phyloP scores from a whole-genome alignment of 2,329 filamentous ascomycete genomes.

The Microdochium paspali region DNA sequence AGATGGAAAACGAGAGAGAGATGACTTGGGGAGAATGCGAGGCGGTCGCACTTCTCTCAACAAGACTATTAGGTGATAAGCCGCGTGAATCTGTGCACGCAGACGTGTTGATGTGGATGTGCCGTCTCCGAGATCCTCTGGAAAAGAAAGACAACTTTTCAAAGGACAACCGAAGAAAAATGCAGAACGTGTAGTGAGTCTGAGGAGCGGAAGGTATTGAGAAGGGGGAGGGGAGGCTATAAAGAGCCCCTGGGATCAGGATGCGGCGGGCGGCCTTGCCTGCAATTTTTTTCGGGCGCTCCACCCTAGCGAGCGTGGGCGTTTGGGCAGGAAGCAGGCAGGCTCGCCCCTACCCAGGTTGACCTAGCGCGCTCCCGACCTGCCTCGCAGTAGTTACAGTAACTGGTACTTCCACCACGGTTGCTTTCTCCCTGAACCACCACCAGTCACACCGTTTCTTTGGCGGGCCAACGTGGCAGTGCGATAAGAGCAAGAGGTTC shows the following conservation, averaged over 20 bases:
- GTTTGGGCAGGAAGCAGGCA: no score
- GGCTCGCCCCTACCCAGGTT: no score
- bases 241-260: background rate
- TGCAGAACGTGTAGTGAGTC: conserved; percentile 19
- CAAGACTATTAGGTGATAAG: background rate
- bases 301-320: no score
- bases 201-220: conserved; percentile 14
- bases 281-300: background rate
- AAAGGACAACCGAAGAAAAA: conserved; percentile 30
- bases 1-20: background rate
- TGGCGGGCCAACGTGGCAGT: no score
- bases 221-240: conserved; percentile 6
- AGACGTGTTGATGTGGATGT: background rate
- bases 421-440: no score
- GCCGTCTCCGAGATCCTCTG: conserved; percentile 24
- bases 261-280: background rate
- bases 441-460: no score
- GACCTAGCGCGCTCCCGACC: no score
- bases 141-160: conserved; percentile 31
- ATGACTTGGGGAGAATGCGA: background rate
- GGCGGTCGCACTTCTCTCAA: background rate
- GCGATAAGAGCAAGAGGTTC: no score
- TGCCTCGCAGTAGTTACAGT: no score
- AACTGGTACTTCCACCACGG: no score
- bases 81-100: background rate